Conservation (phyloP, 2,329 filamentous ascomycete genomes). For the Ophiostoma quercus region DNA sequence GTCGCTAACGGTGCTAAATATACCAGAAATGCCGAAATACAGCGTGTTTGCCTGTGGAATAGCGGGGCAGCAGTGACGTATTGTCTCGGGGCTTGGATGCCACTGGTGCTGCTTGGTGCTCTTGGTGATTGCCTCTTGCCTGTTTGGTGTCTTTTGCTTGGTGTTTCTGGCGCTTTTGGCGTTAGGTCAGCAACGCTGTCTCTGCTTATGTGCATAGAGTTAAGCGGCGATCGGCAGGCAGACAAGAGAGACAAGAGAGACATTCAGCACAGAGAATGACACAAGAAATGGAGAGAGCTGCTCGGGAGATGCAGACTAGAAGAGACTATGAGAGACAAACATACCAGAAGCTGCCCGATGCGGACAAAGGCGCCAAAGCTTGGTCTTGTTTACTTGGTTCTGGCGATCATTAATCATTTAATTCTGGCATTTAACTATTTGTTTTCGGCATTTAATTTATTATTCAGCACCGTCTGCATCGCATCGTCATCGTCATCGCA, state of each 20-base stretch:
- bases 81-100: slow-evolving; percentile 6
- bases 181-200: slow-evolving; percentile 11
- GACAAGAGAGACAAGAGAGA: background rate
- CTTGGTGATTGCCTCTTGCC: background rate
- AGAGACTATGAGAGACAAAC: background rate
- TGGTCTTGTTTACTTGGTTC: background rate
- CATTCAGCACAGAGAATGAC: background rate
- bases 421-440: background rate
- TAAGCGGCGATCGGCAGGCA: slow-evolving; percentile 11
- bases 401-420: background rate
- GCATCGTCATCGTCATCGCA: background rate
- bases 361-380: background rate
- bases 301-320: background rate
- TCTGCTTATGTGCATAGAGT: slow-evolving; percentile 14
- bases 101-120: background rate
- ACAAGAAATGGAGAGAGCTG: background rate
- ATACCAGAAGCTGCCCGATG: slow-evolving; percentile 3
- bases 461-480: background rate
- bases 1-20: background rate
- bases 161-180: background rate
- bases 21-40: background rate
- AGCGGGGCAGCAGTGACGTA: slow-evolving; percentile 28
- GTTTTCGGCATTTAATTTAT: background rate
- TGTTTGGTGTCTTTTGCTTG: background rate
- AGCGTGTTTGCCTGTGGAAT: background rate